A percentile compares a stretch with the other conserved stretches of the same genome.
phyloP scores from a whole-genome alignment of 495 filamentous ascomycete species.

The Neurospora sublineolata region DNA sequence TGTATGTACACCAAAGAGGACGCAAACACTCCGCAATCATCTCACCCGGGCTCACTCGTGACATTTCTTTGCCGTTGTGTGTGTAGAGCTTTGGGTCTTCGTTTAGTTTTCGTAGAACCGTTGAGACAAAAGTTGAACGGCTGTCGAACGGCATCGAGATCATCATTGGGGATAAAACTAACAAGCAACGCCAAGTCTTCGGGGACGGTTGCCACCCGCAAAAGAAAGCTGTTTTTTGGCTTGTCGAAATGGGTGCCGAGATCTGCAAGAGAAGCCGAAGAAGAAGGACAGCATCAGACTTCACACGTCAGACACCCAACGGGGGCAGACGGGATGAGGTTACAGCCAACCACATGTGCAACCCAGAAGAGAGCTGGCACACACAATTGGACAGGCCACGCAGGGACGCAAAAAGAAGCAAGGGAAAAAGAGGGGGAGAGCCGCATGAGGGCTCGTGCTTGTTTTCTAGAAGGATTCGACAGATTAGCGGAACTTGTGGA shows the following conservation, averaged over 20 bases:
- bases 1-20: background rate
- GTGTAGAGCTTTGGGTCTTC: background rate
- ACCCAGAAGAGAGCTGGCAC: background rate
- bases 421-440: background rate
- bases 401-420: background rate
- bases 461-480: constrained; percentile 28
- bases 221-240: background rate
- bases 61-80: background rate
- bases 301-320: constrained; percentile 11
- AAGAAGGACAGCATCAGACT: constrained; percentile 13
- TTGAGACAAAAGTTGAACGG: background rate
- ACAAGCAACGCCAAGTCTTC: constrained; percentile 1
- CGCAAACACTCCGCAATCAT: background rate
- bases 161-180: background rate
- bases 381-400: background rate
- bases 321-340: background rate
- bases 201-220: constrained; percentile 6
- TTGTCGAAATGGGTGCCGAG: background rate
- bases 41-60: background rate
- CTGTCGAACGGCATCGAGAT: background rate
- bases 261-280: constrained; percentile 20
- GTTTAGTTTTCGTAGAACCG: background rate
- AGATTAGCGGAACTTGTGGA: constrained; percentile 15
- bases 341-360: constrained; percentile 4
- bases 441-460: constrained; percentile 17